Conservation (phyloP, 495 filamentous ascomycete species). For the Aspergillus taichungensis region DNA sequence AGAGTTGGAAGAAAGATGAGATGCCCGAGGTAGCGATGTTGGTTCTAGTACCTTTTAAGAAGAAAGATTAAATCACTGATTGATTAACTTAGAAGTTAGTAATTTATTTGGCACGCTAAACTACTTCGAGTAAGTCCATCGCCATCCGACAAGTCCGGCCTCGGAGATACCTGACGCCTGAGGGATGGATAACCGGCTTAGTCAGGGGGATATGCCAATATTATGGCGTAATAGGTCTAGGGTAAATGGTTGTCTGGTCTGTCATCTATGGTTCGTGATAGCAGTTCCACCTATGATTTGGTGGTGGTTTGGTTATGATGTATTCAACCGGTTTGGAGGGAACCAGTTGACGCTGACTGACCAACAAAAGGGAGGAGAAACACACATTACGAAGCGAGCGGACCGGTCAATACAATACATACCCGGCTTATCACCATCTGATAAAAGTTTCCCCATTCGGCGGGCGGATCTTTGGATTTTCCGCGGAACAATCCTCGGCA, state of each 20-base stretch:
- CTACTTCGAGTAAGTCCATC: constrained; percentile 5
- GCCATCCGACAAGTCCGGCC: constrained; percentile 12
- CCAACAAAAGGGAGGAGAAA: constrained; percentile 2
- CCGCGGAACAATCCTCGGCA: constrained; percentile 1
- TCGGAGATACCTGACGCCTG: constrained; percentile 1
- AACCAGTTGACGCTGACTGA: background rate
- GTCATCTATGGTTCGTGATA: too few species aligned
- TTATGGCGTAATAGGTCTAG: background rate
- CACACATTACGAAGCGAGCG: constrained; percentile 6
- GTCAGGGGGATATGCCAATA: background rate
- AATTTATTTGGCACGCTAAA: constrained; percentile 6
- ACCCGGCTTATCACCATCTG: constrained; percentile 4
- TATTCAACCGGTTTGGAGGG: background rate
- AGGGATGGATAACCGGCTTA: background rate
- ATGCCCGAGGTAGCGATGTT: background rate
- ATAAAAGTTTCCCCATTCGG: background rate
- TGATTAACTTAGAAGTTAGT: constrained; percentile 8
- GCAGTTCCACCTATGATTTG: too few species aligned
- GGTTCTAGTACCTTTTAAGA: constrained; percentile 5
- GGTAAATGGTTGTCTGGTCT: background rate
- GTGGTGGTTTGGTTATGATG: too few species aligned
- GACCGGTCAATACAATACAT: background rate
- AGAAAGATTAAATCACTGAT: constrained; percentile 6
- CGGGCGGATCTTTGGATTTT: too few species aligned
- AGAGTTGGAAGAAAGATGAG: background rate